Base-by-base conservation (phyloP, 73 alveolate genomes). In the Symbiodinium pilosum region DNA sequence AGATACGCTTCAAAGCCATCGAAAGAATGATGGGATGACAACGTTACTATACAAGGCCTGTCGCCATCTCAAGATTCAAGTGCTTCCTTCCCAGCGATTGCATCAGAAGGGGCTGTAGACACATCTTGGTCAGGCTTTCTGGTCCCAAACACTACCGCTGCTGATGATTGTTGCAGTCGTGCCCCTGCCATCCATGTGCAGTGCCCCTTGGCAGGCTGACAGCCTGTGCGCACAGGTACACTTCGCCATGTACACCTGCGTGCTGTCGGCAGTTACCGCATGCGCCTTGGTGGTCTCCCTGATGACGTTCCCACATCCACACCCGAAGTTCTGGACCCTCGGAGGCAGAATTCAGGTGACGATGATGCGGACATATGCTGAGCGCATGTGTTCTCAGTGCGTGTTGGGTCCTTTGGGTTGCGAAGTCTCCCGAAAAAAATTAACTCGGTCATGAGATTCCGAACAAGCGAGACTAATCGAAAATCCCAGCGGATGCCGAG, bases 281-380 rank as follows among this genome's bases (percentile, higher is more conserved):
- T 91, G 97, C 41, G 83, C 97, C 0, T 42, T 91, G 34, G 97
- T 91, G 44, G 97, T 69, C 36, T 91, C 97, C 20, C 39, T 91
- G 88, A 68, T 69, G 88, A 42, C 97, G 47, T 91, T 91, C n/a
- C 97, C 97, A 4, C 97, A 91, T 43, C 97, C 52, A n/a, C 97
- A 91, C 40, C 81, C 97, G 30, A 85, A 39, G 18, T 91, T 91
- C 68, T 91, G 97, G 97, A 68, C 9, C 36, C 97, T 69, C 16
- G 81, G 97, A 36, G 2, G 84, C 83, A 52, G 24, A 7, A 0
- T 0, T 54, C 0, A 54, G 26, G n/a, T n/a, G n/a, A n/a, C n/a
- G n/a, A n/a, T n/a, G n/a, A n/a, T n/a, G n/a, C n/a, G n/a, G n/a
- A n/a, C n/a, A n/a, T n/a, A 47, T 47, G 21, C 14, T 47, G 59